These are phyloP conservation scores for Colletotrichum karsti DNA, from an alignment of 2,329 filamentous ascomycete genomes.

Conservation along the genomic window DNA sequence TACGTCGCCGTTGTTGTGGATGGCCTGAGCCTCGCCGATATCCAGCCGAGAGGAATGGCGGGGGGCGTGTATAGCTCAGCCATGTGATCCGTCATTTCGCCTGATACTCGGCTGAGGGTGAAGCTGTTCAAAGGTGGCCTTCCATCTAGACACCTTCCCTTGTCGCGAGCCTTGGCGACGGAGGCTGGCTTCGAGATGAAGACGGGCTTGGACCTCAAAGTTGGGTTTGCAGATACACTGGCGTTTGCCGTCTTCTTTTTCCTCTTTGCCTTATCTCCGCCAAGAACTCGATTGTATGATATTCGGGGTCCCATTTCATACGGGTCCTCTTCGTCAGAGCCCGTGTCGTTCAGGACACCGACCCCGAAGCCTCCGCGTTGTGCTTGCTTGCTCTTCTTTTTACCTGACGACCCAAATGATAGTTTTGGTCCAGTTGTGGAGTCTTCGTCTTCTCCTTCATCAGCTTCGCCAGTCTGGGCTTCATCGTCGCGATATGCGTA, in stretches of 20 bases:
- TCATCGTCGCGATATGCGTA: conserved; percentile 33
- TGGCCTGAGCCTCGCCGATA: conserved; percentile 54
- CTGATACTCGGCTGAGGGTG: conserved; percentile 67
- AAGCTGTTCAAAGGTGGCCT: conserved; percentile 84
- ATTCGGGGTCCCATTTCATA: conserved; percentile 93
- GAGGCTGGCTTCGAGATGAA: conserved; percentile 71
- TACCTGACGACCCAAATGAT: conserved; percentile 32
- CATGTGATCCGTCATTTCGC: conserved; percentile 52
- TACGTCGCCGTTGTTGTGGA: conserved; percentile 44
- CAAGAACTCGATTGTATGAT: conserved; percentile 84
- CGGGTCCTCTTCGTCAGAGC: conserved; percentile 93
- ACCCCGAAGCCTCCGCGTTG: conserved; percentile 79
- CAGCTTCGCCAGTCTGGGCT: neutral
- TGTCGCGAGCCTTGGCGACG: conserved; percentile 36
- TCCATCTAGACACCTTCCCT: conserved; percentile 81
- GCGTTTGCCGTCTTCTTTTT: conserved; percentile 58
- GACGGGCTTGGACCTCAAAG: conserved; percentile 72
- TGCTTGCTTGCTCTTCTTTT: conserved; percentile 60
- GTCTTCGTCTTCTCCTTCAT: neutral
- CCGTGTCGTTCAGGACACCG: conserved; percentile 89
- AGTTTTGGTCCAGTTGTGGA: neutral
- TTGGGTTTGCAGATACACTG: conserved; percentile 67
- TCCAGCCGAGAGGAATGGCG: conserved; percentile 78
- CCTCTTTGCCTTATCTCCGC: conserved; percentile 83
- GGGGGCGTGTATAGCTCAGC: conserved; percentile 68